Evolutionary conservation across 306 rosid genomes (phyloP).

Genomic region (Medicago ruthenica): DNA sequence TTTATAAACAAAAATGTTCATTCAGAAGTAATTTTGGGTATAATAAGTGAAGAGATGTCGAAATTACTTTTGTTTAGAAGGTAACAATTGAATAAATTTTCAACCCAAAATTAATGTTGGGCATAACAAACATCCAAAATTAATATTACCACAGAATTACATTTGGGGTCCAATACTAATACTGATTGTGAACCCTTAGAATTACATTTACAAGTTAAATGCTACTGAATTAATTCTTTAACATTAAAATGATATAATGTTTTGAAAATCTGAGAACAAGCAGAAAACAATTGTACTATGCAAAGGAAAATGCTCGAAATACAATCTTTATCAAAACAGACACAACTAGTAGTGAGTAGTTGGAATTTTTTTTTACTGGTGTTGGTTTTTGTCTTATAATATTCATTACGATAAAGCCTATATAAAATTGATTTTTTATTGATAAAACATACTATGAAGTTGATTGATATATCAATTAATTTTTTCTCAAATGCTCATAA

Average conservation of each 20-base stretch:
- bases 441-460: slow-evolving; percentile 19
- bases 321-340: neutral
- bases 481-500: slow-evolving; percentile 14
- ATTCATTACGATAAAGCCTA: neutral
- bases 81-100: no score
- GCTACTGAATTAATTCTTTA: neutral
- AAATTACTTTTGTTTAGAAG: no score
- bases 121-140: neutral
- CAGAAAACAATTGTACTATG: neutral
- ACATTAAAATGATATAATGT: neutral
- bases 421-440: slow-evolving; percentile 3
- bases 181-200: neutral
- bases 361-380: neutral
- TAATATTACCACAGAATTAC: neutral
- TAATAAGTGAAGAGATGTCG: neutral
- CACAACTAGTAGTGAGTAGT: neutral
- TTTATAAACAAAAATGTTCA: neutral
- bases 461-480: slow-evolving; percentile 2
- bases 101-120: no score
- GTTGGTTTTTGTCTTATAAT: neutral
- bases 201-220: neutral
- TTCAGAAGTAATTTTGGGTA: neutral
- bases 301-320: neutral
- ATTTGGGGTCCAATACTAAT: neutral
- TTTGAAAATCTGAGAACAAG: neutral